These are phyloP conservation scores for Gossypium thurberi DNA, from an alignment of 345 rosid species.

Conservation along the genomic window DNA sequence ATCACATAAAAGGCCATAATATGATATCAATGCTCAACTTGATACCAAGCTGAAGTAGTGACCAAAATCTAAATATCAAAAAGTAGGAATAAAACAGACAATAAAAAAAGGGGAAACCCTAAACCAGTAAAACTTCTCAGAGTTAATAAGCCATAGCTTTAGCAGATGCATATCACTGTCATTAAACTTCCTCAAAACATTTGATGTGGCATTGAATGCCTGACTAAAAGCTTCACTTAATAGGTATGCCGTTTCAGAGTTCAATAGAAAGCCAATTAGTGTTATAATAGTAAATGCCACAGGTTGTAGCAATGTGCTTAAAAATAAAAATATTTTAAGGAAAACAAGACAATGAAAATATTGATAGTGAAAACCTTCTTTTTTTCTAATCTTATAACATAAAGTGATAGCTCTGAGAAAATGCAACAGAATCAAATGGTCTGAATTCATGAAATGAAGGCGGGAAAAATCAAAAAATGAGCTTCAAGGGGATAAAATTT, in stretches of 20 bases:
- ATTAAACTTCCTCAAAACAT: constrained; percentile 2
- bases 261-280: not conserved
- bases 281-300: not conserved
- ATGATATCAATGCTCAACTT: not conserved
- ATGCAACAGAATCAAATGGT: not conserved
- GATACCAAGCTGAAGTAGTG: not conserved
- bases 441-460: not conserved
- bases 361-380: not conserved
- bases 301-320: not conserved
- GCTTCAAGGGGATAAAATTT: not conserved
- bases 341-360: not conserved
- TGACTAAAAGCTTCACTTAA: not conserved
- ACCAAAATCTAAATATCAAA: not conserved
- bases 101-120: not conserved
- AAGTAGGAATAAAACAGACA: not conserved
- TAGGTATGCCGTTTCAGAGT: not conserved
- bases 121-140: not conserved
- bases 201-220: not conserved
- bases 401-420: not conserved
- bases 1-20: not conserved
- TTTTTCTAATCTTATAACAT: not conserved
- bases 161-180: not conserved
- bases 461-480: not conserved
- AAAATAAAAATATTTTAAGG: not conserved
- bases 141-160: not conserved